Base-by-base conservation (phyloP, 2,329 filamentous ascomycete genomes). In the Verticillium tricorpus region DNA sequence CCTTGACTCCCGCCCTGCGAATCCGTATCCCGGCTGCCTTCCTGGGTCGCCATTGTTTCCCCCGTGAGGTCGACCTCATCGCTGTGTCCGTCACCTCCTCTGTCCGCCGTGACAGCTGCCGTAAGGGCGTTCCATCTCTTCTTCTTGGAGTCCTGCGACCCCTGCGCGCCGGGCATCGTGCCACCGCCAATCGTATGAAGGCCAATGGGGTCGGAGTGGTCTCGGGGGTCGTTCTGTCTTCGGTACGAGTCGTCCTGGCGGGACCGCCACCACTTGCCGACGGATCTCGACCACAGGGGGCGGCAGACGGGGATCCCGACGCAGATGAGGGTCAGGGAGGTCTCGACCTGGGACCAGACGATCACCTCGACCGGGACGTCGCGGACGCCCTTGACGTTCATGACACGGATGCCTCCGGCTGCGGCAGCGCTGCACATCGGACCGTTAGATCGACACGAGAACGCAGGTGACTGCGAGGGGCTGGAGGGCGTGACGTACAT, bases 401-500 rank as follows among this genome's bases (percentile, higher is more conserved):
- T 39, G 35, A 58, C 56, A 5, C 56, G 56, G 56, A 58, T 40
- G 56, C 35, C 37, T 58, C 56, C 56, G 19, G 56, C 56, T 35
- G 35, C 56, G 14, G 56, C 56, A 12, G 56, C 56, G n/a, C 56
- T 58, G 19, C 9, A 11, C 9, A n/a, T 50, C 15, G 6, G 17
- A 15, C 6, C 15, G 37, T 40, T 40, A 40, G 37, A 15, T 37
- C 2, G 35, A 17, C 17, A n/a, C 15, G 14, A 2, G 37, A n/a
- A 5, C 15, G 2, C 14, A 5, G 37, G 17, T 7, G 37, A 15
- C 15, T 5, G 15, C 17, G 37, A n/a, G 14, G 39, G 19, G 8
- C 14, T 3, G n/a, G 19, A 19, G 19, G 19, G 11, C 11, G 9
- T 12, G 9, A 64, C 70, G 62, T 73, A 77, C 75, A 75, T 69